A percentile compares a stretch with the other conserved stretches of the same genome.
These are phyloP conservation scores for Phanerochaete sordida DNA, from an alignment of 768 basidiomycete genomes.

Conservation along the genomic window DNA sequence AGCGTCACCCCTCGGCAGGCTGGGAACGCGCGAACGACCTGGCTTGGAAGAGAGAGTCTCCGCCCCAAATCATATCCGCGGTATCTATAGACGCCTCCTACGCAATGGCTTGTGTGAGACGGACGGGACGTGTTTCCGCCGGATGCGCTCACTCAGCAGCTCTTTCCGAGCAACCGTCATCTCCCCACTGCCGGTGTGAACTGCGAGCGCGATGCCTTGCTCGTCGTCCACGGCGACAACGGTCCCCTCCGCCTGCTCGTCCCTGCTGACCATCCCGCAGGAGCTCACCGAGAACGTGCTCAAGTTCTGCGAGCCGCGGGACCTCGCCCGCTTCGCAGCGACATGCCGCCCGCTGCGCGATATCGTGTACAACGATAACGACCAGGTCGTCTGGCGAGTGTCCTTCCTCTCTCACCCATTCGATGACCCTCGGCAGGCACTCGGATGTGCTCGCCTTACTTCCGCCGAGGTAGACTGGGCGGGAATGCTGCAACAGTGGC, in stretches of 20 bases:
- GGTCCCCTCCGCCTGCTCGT: background rate
- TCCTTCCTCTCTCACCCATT: constrained; percentile 57
- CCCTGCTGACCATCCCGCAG: constrained; percentile 37
- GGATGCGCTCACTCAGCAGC: background rate
- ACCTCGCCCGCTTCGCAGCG: constrained; percentile 56
- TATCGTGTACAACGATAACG: constrained; percentile 46
- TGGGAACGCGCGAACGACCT: background rate
- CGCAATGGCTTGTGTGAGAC: background rate
- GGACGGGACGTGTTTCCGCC: background rate
- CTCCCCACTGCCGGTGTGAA: background rate
- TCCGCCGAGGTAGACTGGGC: constrained; percentile 29
- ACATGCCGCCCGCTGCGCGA: constrained; percentile 46
- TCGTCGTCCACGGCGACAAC: background rate
- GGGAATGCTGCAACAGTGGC: constrained; percentile 35
- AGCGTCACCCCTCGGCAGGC: background rate
- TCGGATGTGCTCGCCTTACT: constrained; percentile 6
- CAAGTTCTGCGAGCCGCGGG: constrained; percentile 47
- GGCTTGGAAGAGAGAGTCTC: no score
- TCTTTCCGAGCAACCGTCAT: background rate
- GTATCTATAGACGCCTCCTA: background rate
- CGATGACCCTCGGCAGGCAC: constrained; percentile 53
- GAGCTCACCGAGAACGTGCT: constrained; percentile 63
- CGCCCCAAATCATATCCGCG: no score
- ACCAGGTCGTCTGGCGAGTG: constrained; percentile 66
- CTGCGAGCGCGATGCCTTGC: background rate